Evolutionary conservation across 164 flowering plant species (phyloP).

Genomic region (Euptelea pleiosperma): DNA sequence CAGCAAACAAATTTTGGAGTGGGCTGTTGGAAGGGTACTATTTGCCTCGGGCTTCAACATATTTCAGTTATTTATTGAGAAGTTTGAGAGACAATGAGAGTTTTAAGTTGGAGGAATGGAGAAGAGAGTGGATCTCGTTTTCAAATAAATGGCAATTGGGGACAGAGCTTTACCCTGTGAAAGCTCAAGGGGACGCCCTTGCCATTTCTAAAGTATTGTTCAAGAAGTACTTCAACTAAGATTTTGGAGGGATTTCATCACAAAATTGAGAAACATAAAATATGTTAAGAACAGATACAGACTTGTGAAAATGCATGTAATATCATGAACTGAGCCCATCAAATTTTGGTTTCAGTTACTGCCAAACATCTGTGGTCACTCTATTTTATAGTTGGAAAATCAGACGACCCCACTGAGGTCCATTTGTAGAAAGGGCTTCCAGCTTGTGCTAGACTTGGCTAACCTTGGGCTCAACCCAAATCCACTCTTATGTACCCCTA

Average conservation of each 20-base stretch:
- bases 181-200: conserved; percentile 61
- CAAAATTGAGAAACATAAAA: no score
- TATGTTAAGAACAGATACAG: no score
- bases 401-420: no score
- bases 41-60: conserved; percentile 81
- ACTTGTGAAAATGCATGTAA: no score
- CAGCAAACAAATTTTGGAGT: conserved; percentile 96
- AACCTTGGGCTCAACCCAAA: no score
- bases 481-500: no score
- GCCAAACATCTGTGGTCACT: no score
- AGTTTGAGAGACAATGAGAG: conserved; percentile 48
- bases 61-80: conserved; percentile 43
- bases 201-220: conserved; percentile 50
- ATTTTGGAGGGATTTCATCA: neutral
- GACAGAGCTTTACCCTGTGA: conserved; percentile 54
- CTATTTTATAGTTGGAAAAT: no score
- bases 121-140: conserved; percentile 73
- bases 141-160: conserved; percentile 84
- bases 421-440: no score
- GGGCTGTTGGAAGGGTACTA: conserved; percentile 72
- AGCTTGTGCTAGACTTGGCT: no score
- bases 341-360: no score
- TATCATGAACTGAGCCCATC: no score
- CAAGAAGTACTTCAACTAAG: conserved; percentile 50
- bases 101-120: conserved; percentile 70